These are phyloP conservation scores for Populus tremula DNA, from an alignment of 345 rosid genomes.

Conservation along the genomic window DNA sequence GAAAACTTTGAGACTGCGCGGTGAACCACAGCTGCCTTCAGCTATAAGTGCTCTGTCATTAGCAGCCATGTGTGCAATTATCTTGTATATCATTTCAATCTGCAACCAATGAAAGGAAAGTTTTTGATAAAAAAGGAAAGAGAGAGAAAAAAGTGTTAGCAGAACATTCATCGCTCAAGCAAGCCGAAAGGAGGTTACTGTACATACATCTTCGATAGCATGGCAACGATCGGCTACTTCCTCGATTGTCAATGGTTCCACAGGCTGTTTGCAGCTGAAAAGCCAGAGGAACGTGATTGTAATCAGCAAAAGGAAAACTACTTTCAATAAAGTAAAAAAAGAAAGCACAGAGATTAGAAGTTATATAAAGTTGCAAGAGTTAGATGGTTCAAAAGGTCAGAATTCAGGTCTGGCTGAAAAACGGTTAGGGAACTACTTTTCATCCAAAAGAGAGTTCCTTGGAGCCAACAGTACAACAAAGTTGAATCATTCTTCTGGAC, in stretches of 20 bases:
- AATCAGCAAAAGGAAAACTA: not conserved
- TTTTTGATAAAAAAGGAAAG: not conserved
- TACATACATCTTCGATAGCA: slow-evolving; percentile 69
- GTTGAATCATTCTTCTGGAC: not conserved
- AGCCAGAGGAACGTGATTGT: not conserved
- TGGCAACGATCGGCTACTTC: slow-evolving; percentile 91
- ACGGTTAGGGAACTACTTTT: not conserved
- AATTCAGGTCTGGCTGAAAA: not conserved
- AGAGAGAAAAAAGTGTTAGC: slow-evolving; percentile 10
- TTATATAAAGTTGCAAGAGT: not conserved
- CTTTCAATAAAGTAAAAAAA: not conserved
- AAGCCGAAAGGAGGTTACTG: not conserved
- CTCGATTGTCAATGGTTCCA: slow-evolving; percentile 81
- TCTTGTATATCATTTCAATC: slow-evolving; percentile 99
- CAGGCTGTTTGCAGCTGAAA: slow-evolving; percentile 85
- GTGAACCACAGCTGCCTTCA: slow-evolving; percentile 94
- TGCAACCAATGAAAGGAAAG: slow-evolving; percentile 26
- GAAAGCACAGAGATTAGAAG: not conserved
- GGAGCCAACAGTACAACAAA: not conserved
- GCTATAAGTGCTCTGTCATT: slow-evolving; percentile 87
- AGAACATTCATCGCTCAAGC: not conserved
- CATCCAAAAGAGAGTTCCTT: not conserved
- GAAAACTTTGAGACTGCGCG: slow-evolving; percentile 79
- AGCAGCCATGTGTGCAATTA: slow-evolving; percentile 91
- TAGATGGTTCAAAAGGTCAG: not conserved